Base-by-base conservation (phyloP, 2,329 filamentous ascomycete genomes). In the Epichloe sp. region DNA sequence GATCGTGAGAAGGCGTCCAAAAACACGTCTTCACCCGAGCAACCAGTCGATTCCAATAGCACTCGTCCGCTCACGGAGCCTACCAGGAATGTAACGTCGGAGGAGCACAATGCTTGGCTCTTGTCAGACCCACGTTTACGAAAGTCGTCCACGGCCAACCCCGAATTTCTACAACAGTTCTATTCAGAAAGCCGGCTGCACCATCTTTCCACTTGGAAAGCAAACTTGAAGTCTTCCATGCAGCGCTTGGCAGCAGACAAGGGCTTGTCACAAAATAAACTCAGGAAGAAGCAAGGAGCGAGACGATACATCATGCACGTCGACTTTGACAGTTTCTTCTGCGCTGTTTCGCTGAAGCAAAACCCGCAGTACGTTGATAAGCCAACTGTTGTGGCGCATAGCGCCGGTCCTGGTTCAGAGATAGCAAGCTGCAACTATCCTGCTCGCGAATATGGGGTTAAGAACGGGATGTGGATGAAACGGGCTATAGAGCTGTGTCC, bases 381-480 rank as follows among this genome's bases (percentile, higher is more conserved):
- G 61, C 93, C 94, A 0, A 82, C 85, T 2, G 93, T 87, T 1
- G 86, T 98, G 36, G 91, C 93, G 4, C 93, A 98, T 62, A 86
- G 91, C 4, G 78, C 77, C 44, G 91, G 91, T 0, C 80, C 79
- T 23, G 88, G 88, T 0, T 95, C 91, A 0, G 93, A 98, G 63
- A 97, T 98, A 60, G 93, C 93, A 21, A 96, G 90, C 56, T 98
- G 93, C 68, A 98, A 98, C 61, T 98, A 98, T 63, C 82, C 85
- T 19, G 93, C 94, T 6, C 81, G 93, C 38, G 76, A 79, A 35
- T 93, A 83, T 59, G 91, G 91, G 1, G 76, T 98, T 50, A 95
- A 90, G 63, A 98, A 98, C 59, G 94, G 94, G 38, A 98, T 97
- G 93, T 98, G 94, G 93, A 97, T 98, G 91, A 94, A 91, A 64